phyloP scores from a whole-genome alignment of 2,329 filamentous ascomycete species.

The Rutstroemia sp. region DNA sequence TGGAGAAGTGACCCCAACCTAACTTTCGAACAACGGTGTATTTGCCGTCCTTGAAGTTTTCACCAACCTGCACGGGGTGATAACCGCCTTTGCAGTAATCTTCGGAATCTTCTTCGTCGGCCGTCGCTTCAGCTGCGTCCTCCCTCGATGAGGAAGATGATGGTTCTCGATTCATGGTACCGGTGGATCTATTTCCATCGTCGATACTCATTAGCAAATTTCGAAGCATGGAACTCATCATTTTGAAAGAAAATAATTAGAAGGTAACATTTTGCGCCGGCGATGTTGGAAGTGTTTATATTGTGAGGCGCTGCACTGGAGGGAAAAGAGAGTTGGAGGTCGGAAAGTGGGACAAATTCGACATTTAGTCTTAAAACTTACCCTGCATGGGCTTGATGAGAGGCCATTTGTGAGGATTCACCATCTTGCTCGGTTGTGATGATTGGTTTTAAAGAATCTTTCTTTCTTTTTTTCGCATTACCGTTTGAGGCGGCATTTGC shows the following conservation, averaged over 20 bases:
- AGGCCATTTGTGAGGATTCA: constrained; percentile 23
- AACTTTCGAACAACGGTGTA: constrained; percentile 96
- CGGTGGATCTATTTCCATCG: constrained; percentile 24
- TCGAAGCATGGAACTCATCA: constrained; percentile 26
- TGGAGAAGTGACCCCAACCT: constrained; percentile 99
- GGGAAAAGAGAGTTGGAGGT: constrained; percentile 9
- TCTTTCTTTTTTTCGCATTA: constrained; percentile 51
- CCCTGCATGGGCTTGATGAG: constrained; percentile 29
- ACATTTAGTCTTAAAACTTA: constrained; percentile 19
- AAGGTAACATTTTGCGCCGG: constrained; percentile 8
- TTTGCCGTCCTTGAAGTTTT: constrained; percentile 95
- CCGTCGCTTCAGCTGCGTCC: constrained; percentile 83
- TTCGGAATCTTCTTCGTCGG: constrained; percentile 97
- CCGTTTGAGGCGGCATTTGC: constrained; percentile 33
- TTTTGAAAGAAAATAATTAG: constrained; percentile 7
- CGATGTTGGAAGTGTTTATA: constrained; percentile 3
- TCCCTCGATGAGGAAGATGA: constrained; percentile 67
- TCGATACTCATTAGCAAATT: constrained; percentile 25
- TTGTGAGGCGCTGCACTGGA: constrained; percentile 18
- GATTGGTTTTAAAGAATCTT: constrained; percentile 50
- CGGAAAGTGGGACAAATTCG: constrained; percentile 9
- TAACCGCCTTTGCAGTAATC: constrained; percentile 99
- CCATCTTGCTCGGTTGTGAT: constrained; percentile 44
- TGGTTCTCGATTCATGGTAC: constrained; percentile 34
- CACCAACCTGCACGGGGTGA: constrained; percentile 88